Conservation (phyloP, 495 filamentous ascomycete species). For the Pyrenula aspistea region DNA sequence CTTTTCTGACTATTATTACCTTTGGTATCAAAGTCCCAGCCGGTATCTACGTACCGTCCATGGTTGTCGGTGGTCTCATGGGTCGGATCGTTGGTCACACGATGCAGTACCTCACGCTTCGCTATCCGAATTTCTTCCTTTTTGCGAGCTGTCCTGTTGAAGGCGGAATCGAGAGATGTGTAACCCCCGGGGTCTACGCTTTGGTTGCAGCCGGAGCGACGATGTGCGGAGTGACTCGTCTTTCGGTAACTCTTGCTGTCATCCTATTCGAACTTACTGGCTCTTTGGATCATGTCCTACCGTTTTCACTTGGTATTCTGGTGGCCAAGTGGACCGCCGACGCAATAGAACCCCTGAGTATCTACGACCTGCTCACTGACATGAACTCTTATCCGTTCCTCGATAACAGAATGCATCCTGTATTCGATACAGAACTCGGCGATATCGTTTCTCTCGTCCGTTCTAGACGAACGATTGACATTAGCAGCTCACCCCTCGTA, state of each 20-base stretch:
- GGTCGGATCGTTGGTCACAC: conserved; percentile 79
- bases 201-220: conserved; percentile 90
- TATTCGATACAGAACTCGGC: conserved; percentile 72
- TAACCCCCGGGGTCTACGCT: conserved; percentile 91
- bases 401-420: conserved; percentile 82
- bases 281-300: conserved; percentile 85
- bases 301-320: conserved; percentile 83
- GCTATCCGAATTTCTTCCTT: conserved; percentile 56
- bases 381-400: conserved; percentile 97
- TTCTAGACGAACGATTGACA: conserved; percentile 72
- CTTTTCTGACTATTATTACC: conserved; percentile 72
- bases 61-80: conserved; percentile 93
- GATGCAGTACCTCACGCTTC: conserved; percentile 71
- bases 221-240: conserved; percentile 92
- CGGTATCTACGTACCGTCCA: conserved; percentile 94
- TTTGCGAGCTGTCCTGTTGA: conserved; percentile 63
- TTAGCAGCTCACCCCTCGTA: conserved; percentile 65
- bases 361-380: conserved; percentile 92
- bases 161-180: conserved; percentile 65
- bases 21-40: conserved; percentile 94
- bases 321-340: conserved; percentile 98
- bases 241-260: conserved; percentile 89
- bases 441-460: conserved; percentile 74
- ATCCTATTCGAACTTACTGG: conserved; percentile 95
- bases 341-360: conserved; percentile 85